Conservation (phyloP, 2,329 filamentous ascomycete species). For the Metarhizium rileyi region DNA sequence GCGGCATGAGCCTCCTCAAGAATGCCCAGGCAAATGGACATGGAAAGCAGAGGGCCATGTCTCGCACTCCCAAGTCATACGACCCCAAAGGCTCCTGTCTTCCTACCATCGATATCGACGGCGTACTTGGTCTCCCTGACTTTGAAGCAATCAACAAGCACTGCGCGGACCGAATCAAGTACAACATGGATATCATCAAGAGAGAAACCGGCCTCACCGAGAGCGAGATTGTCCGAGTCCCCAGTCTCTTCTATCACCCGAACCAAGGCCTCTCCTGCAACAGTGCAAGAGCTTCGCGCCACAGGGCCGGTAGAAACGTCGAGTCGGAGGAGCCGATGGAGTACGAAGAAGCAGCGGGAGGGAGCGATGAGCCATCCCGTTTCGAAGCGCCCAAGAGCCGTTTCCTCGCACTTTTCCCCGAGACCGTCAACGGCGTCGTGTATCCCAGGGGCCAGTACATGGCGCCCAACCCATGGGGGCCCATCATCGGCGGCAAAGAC, state of each 20-base stretch:
- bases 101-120: constrained; percentile 9
- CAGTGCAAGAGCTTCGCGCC: neutral
- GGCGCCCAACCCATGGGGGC: constrained; percentile 11
- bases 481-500: constrained; percentile 16
- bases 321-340: neutral
- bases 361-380: neutral
- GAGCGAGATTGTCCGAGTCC: constrained; percentile 10
- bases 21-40: constrained; percentile 10
- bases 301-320: too few relatives aligned
- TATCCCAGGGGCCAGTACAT: neutral
- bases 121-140: constrained; percentile 8
- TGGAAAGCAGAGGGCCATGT: constrained; percentile 10
- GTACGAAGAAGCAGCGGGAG: neutral
- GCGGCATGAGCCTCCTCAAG: constrained; percentile 12
- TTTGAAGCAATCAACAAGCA: constrained; percentile 9
- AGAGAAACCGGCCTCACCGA: constrained; percentile 15
- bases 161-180: constrained; percentile 11
- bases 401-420: constrained; percentile 9
- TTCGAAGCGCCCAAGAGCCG: neutral
- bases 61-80: constrained; percentile 5
- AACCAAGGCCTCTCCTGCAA: neutral
- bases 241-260: neutral
- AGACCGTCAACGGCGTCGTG: constrained; percentile 14
- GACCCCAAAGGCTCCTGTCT: constrained; percentile 6
- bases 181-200: constrained; percentile 14